Conservation (phyloP, 805 yeast genomes). For the Ogataea ramenticola region DNA sequence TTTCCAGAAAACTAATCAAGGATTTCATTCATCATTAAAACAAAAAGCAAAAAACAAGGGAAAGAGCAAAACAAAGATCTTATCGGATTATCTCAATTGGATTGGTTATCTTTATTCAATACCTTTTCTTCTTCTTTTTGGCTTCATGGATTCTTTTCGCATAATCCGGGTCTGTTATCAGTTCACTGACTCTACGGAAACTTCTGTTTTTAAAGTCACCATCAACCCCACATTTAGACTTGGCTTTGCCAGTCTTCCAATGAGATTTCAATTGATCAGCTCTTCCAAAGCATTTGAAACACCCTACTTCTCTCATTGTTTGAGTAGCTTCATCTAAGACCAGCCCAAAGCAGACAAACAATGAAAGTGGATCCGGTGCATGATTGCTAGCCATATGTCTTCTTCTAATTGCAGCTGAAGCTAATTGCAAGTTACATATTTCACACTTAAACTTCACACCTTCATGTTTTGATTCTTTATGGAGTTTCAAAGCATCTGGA, state of each 20-base stretch:
- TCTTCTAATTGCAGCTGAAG: slow-evolving; percentile 7
- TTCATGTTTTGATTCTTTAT: slow-evolving; percentile 13
- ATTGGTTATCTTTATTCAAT: no score
- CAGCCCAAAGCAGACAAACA: slow-evolving; percentile 10
- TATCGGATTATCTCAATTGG: no score
- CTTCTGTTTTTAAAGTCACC: slow-evolving; percentile 1
- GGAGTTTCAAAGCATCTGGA: slow-evolving; percentile 16
- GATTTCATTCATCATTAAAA: no score
- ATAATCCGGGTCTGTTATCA: no score
- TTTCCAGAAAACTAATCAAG: no score
- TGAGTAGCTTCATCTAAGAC: slow-evolving; percentile 1
- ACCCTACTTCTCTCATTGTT: slow-evolving; percentile 7
- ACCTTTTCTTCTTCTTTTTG: no score
- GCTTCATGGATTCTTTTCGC: no score
- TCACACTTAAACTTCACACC: slow-evolving; percentile 11
- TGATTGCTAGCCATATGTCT: slow-evolving; percentile 15
- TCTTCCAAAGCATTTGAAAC: slow-evolving; percentile 13
- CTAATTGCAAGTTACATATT: slow-evolving; percentile 3
- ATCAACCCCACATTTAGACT: slow-evolving; percentile 8
- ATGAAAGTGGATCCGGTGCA: slow-evolving; percentile 2
- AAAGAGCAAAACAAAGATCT: no score
- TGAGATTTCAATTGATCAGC: slow-evolving; percentile 14
- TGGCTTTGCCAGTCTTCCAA: slow-evolving; percentile 15
- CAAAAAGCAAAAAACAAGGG: no score
- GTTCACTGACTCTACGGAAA: no score